These are phyloP conservation scores for Fremontodendron californicum DNA, from an alignment of 345 rosid species.

Conservation along the genomic window DNA sequence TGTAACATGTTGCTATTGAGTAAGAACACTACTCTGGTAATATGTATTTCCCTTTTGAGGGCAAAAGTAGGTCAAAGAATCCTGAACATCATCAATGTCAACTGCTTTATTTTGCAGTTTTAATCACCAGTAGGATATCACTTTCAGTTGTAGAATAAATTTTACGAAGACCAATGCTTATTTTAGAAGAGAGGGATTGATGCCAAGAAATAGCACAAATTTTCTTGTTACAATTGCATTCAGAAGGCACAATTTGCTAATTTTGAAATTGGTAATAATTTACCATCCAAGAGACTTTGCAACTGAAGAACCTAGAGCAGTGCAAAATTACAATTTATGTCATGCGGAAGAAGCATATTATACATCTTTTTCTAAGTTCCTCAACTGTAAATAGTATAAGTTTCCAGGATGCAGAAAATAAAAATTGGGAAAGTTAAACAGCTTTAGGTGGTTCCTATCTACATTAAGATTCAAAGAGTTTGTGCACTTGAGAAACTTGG, in stretches of 20 bases:
- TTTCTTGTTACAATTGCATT: background rate
- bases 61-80: background rate
- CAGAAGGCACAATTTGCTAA: background rate
- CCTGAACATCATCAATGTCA: background rate
- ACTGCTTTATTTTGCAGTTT: constrained; percentile 1
- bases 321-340: background rate
- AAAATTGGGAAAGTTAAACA: background rate
- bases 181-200: background rate
- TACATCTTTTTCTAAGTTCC: background rate
- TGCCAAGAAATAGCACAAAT: background rate
- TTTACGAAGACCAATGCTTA: background rate
- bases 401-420: background rate
- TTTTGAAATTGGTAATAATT: background rate
- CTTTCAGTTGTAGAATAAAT: background rate
- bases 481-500: background rate
- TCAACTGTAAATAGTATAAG: background rate
- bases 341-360: background rate
- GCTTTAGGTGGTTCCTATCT: constrained; percentile 16
- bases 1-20: constrained; percentile 13
- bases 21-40: constrained; percentile 11
- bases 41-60: background rate
- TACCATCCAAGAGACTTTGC: background rate
- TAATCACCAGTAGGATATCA: background rate
- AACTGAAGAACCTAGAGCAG: background rate
- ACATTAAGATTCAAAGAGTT: background rate